Conservation (phyloP, 805 yeast species). For the Monosporozyma servazzii region DNA sequence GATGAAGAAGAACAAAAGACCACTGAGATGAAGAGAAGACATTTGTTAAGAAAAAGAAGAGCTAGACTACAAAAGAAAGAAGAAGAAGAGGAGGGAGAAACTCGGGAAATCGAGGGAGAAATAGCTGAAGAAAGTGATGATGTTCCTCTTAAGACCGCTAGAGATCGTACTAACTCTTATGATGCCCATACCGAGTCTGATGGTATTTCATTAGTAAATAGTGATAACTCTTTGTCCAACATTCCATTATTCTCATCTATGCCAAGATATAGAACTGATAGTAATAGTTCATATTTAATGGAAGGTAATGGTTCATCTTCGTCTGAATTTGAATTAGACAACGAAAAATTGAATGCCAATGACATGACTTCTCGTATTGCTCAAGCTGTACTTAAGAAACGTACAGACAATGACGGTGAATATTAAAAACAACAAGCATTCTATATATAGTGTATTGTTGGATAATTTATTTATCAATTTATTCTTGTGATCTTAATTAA, state of each 20-base stretch:
- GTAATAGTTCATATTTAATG: background rate
- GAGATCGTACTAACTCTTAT: constrained; percentile 17
- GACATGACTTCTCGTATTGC: constrained; percentile 2
- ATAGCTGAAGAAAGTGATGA: constrained; percentile 1
- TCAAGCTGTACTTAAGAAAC: constrained; percentile 1
- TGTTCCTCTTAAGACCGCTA: constrained; percentile 28
- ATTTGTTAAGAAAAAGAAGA: constrained; percentile 24
- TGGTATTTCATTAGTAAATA: constrained; percentile 33
- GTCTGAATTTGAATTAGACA: constrained; percentile 20
- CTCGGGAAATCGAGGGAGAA: constrained; percentile 9
- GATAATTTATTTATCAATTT: background rate
- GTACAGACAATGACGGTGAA: background rate
- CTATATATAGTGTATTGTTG: background rate
- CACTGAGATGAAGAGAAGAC: constrained; percentile 31
- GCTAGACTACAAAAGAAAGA: constrained; percentile 5
- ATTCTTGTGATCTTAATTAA: background rate
- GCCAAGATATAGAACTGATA: constrained; percentile 6
- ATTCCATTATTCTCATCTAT: constrained; percentile 33
- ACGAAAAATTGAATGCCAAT: background rate
- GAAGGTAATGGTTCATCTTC: constrained; percentile 10
- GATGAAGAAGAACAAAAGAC: constrained; percentile 31
- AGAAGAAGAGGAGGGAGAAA: constrained; percentile 5
- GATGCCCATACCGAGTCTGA: constrained; percentile 31
- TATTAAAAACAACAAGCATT: background rate
- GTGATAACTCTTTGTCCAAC: constrained; percentile 32